These are phyloP conservation scores for Solanum megistacrolobum DNA, from an alignment of 257 asterid genomes.

Conservation along the genomic window DNA sequence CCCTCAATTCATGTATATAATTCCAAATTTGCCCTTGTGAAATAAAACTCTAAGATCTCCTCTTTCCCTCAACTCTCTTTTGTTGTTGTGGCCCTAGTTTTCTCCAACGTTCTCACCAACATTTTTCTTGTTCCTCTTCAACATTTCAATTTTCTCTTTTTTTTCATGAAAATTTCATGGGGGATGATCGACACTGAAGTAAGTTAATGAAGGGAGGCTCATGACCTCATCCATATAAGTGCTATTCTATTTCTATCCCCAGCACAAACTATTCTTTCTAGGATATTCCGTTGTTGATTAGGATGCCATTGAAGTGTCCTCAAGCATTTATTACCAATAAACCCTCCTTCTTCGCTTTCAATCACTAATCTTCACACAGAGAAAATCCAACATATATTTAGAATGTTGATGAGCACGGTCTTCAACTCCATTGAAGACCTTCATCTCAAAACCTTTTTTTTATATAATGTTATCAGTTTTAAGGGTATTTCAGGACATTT, in stretches of 20 bases:
- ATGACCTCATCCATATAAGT: neutral
- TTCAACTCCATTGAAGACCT: conserved; percentile 22
- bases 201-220: neutral
- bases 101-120: too few relatives aligned
- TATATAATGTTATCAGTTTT: neutral
- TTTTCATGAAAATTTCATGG: too few relatives aligned
- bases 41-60: too few relatives aligned
- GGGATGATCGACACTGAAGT: too few relatives aligned
- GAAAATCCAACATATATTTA: neutral
- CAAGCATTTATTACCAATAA: neutral
- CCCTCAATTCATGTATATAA: too few relatives aligned
- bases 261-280: neutral
- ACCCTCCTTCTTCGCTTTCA: neutral
- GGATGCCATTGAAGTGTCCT: neutral
- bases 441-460: conserved; percentile 16
- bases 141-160: too few relatives aligned
- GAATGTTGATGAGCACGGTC: conserved; percentile 19
- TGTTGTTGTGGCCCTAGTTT: too few relatives aligned
- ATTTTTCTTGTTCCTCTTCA: too few relatives aligned
- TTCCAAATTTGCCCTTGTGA: too few relatives aligned
- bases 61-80: too few relatives aligned
- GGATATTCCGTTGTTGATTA: neutral
- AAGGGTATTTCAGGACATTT: too few relatives aligned
- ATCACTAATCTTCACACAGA: neutral
- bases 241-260: neutral